A percentile compares a stretch with the other conserved stretches of the same genome.
Conservation (phyloP, 73 alveolate genomes). For the Symbiodinium pilosum region DNA sequence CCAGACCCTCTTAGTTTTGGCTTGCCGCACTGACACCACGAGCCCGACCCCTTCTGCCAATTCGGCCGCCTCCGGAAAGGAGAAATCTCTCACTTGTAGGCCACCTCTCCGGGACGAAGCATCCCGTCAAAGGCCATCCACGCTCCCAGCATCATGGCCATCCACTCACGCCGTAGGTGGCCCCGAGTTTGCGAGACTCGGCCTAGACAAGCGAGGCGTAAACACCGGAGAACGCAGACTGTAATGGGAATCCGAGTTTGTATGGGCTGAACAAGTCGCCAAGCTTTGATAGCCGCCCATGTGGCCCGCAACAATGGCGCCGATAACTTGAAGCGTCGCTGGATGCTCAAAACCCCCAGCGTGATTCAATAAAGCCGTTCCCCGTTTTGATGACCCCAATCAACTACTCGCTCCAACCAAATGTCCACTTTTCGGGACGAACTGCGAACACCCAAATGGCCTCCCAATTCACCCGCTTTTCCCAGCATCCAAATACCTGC, state of each 20-base stretch:
- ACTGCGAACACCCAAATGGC: neutral
- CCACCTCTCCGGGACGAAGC: neutral
- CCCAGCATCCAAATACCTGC: neutral
- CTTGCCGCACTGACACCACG: neutral
- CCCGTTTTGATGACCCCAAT: neutral
- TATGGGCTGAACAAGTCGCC: neutral
- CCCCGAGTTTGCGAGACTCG: neutral
- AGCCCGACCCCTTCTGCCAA: neutral
- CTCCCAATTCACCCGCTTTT: neutral
- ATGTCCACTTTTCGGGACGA: neutral
- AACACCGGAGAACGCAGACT: neutral
- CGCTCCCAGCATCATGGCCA: neutral
- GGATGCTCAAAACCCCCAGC: neutral
- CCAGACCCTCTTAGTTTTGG: slow-evolving; percentile 25
- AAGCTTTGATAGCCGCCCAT: neutral
- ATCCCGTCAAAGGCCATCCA: slow-evolving; percentile 6
- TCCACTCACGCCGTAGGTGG: neutral
- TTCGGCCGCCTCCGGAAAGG: neutral
- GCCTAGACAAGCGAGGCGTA: neutral
- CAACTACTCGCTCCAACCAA: neutral
- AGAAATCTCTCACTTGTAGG: neutral
- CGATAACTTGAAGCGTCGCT: neutral
- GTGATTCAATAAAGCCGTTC: neutral
- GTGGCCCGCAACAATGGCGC: neutral
- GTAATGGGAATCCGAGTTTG: slow-evolving; percentile 5